phyloP scores from a whole-genome alignment of 2,329 filamentous ascomycete genomes.

The Leptoxyphium fumago region DNA sequence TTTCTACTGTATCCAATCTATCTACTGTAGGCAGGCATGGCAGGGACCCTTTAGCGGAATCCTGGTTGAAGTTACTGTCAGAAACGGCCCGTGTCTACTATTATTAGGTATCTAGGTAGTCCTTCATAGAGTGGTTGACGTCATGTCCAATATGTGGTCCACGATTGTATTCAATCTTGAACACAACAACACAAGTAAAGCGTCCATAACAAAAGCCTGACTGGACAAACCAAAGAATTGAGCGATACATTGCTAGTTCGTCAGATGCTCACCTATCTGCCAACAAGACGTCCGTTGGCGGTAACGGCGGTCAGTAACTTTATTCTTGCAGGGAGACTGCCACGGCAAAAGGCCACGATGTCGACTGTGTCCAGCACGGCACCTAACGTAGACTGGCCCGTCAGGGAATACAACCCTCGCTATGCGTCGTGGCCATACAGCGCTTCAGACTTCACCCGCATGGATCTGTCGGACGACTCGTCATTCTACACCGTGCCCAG shows the following conservation, averaged over 20 bases:
- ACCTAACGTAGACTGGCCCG: constrained; percentile 7
- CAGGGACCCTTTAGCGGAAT: too few species aligned
- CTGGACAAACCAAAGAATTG: too few species aligned
- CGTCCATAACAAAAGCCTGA: too few species aligned
- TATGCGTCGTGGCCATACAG: constrained; percentile 22
- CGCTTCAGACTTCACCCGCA: constrained; percentile 24
- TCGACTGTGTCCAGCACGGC: constrained; percentile 2
- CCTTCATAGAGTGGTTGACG: too few species aligned
- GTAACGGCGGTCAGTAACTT: constrained; percentile 4
- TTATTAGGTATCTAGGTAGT: too few species aligned
- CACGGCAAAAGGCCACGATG: background rate
- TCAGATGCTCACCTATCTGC: constrained; percentile 1
- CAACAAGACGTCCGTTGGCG: background rate
- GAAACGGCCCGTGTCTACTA: too few species aligned
- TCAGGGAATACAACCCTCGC: constrained; percentile 15
- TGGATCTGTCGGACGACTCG: constrained; percentile 22
- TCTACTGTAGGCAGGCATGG: too few species aligned
- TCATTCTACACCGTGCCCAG: constrained; percentile 29
- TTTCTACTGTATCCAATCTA: too few species aligned
- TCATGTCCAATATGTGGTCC: too few species aligned
- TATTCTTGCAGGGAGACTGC: constrained; percentile 4
- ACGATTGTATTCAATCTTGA: too few species aligned
- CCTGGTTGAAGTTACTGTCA: too few species aligned
- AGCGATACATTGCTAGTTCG: background rate
- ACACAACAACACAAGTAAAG: too few species aligned